Base-by-base conservation (phyloP, 106 monocot species). In the Platanthera guangdongensis region DNA sequence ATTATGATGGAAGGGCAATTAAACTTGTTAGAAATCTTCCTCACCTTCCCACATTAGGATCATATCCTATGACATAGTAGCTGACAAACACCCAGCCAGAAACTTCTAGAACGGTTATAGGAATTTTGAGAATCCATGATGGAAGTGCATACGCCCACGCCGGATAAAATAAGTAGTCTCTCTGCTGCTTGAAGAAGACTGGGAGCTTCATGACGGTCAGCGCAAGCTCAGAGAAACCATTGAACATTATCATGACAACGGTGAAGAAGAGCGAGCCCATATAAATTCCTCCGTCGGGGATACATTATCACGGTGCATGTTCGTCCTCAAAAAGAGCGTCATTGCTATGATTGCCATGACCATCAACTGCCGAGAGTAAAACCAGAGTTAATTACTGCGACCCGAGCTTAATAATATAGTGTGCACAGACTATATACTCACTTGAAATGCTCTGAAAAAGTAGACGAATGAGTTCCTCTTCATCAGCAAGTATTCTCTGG, bases 181-280 rank as follows among this genome's bases (percentile, higher is more conserved):
- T 70, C 16, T 70, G 70, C 16, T 70, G 70, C 70, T 70, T 70
- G 70, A 70, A 47, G n/a, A 45, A 7, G n/a, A 70, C 70, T n/a
- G 70, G 70, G 7, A 70, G 70, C 15, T 70, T 70, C 13, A 18
- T 48, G 8, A 46, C 1, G 15, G 70, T 70, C 32, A 46, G 47
- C 14, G 47, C 46, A 70, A 70, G 70, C 13, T 70, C 70, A 3
- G 70, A 70, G 70, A 16, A 70, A 47, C 70, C 70, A 47, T 70
- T 70, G 16, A 70, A 48, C 47, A 18, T 3, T 6, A 48, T 47
- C 46, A n/a, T 70, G 46, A 70, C 1, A 47, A 48, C 9, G 7
- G 70, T 47, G 16, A 46, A 70, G 32, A 47, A 70, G n/a, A 70
- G n/a, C 14, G 70, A 45, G 46, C 70, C 70, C 4, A 48, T 70